Evolutionary conservation across 129 eudicot genomes (phyloP).

Genomic region (Kitagawia praeruptora): DNA sequence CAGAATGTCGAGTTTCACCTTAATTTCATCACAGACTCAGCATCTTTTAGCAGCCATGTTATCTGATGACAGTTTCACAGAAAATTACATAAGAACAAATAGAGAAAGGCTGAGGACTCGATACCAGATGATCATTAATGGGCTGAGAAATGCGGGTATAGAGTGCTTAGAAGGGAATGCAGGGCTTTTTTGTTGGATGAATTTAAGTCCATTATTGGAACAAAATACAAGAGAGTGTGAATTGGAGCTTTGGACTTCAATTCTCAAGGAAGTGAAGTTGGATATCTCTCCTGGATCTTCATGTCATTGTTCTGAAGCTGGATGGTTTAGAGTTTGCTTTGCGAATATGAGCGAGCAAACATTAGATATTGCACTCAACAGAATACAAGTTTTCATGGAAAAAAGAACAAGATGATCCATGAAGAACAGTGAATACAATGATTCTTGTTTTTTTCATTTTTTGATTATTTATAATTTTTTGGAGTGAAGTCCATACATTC

Average conservation of each 20-base stretch:
- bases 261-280: constrained; percentile 56
- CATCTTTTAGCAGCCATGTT: constrained; percentile 71
- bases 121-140: constrained; percentile 59
- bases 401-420: constrained; percentile 22
- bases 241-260: constrained; percentile 51
- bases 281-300: constrained; percentile 90
- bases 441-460: no score
- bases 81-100: constrained; percentile 52
- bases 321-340: constrained; percentile 93
- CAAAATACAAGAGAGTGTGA: constrained; percentile 44
- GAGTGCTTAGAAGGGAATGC: constrained; percentile 79
- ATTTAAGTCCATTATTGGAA: constrained; percentile 55
- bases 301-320: constrained; percentile 86
- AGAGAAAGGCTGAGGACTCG: constrained; percentile 56
- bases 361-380: constrained; percentile 55
- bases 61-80: constrained; percentile 52
- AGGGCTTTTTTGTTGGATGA: constrained; percentile 95
- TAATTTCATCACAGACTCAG: constrained; percentile 90
- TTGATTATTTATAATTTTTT: not conserved
- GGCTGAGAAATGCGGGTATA: constrained; percentile 63
- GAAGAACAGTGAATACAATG: not conserved
- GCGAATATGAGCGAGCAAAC: constrained; percentile 93
- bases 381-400: constrained; percentile 61
- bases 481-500: not conserved
- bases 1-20: constrained; percentile 88